Percentiles rank a stretch among this genome's conserved stretches.
Conservation (phyloP, 2,329 filamentous ascomycete genomes). For the Venturia carpophila region DNA sequence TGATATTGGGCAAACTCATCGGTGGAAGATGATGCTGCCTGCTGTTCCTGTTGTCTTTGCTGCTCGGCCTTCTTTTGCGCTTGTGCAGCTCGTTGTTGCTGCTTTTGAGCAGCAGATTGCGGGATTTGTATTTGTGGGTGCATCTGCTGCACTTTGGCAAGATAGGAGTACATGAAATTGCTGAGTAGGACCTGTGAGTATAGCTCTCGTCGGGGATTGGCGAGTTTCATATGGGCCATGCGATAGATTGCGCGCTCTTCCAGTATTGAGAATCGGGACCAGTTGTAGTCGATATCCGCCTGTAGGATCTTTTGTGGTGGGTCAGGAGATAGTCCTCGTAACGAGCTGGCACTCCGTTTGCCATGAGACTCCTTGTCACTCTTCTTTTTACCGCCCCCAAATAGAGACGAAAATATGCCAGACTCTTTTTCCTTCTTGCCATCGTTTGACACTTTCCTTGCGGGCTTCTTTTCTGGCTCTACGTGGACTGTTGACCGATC, state of each 20-base stretch:
- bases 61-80: constrained; percentile 29
- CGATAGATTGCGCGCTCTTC: constrained; percentile 96
- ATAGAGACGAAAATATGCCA: constrained; percentile 86
- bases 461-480: constrained; percentile 73
- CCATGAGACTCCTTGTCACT: constrained; percentile 60
- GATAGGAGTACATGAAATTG: constrained; percentile 99
- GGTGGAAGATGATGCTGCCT: neutral
- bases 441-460: constrained; percentile 59
- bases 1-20: constrained; percentile 12
- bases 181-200: constrained; percentile 93
- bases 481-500: constrained; percentile 71
- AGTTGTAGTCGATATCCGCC: constrained; percentile 90
- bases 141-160: constrained; percentile 98
- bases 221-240: constrained; percentile 97
- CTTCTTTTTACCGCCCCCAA: constrained; percentile 85
- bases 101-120: constrained; percentile 66
- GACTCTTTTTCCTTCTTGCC: constrained; percentile 80
- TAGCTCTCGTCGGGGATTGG: constrained; percentile 86
- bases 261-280: constrained; percentile 88
- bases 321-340: constrained; percentile 73
- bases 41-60: constrained; percentile 23
- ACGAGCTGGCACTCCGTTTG: constrained; percentile 63
- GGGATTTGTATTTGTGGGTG: constrained; percentile 91
- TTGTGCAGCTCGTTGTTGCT: constrained; percentile 41
- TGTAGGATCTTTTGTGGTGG: constrained; percentile 60